Evolutionary conservation across 23 red algal genomes (phyloP), one percentile per base, ranked within the genome.

Genomic region (Gracilaria gracilis): DNA sequence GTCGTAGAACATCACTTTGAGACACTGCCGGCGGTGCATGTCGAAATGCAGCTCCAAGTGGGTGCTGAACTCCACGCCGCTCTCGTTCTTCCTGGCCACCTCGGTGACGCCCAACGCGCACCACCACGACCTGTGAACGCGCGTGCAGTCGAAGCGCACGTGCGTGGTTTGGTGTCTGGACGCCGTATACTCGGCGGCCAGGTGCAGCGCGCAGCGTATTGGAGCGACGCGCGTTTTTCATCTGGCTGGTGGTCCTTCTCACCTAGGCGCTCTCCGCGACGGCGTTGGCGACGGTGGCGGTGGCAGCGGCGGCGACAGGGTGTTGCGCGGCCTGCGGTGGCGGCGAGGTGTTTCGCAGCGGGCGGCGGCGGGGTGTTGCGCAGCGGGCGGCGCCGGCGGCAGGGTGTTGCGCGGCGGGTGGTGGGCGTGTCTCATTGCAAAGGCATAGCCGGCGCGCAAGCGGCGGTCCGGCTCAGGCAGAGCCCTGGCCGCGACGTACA

Each of bases 381-480:
- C n/a, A n/a, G n/a, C n/a, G n/a, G n/a, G n/a, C n/a, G n/a, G n/a
- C n/a, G n/a, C n/a, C n/a, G n/a, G n/a, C n/a, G n/a, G n/a, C n/a
- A n/a, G n/a, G n/a, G n/a, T n/a, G n/a, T n/a, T n/a, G n/a, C n/a
- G n/a, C n/a, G n/a, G n/a, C 29, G 14, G 74, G 36, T n/a, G 36
- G 24, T 35, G 19, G 2, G 37, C 24, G 33, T 9, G 24, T 29
- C 48, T 88, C 84, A 21, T 61, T n/a, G 64, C 57, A 59, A 3
- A 70, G 37, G 84, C 84, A 46, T 74, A 74, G 48, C 42, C 27
- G 25, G 84, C 84, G 70, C 55, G 84, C 32, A 67, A 88, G 36
- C 84, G 84, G 11, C 57, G 19, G 67, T 88, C 84, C 39, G 84
- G 84, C 66, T 88, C 84, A 4, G 84, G 84, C 44, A 88, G 48